Evolutionary conservation across 257 asterid species (phyloP), one percentile per base, ranked within the genome.

Genomic region (Parsonsia alboflavescens): DNA sequence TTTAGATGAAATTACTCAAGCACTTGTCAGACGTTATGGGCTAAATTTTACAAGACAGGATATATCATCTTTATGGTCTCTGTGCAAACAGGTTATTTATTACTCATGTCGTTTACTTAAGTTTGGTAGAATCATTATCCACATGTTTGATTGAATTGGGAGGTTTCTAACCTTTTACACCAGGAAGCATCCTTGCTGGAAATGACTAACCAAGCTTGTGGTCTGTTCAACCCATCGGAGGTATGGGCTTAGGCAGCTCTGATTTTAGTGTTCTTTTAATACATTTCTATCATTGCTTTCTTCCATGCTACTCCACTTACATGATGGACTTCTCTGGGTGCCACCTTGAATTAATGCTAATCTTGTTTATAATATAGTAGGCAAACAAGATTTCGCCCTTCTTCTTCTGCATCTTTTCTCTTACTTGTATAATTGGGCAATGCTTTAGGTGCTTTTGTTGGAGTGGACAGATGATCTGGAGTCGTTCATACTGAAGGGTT

Each of bases 391-490:
- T 48, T 48, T 50, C 8, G 1, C 5, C 56, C 56, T 22, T 17
- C 0, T 28, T 5, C 9, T 36, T 33, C 72, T 1, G 52, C 33
- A 36, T 16, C 44, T 45, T 69, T 46, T 50, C 9, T 63, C 46
- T 5, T 15, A 22, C 72, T 28, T 70, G 26, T 68, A 4, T 72
- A 71, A 77, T 75, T 42, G 65, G 73, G 68, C 42, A 54, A 70
- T 82, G 28, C 73, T 77, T 70, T 73, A 92, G 99, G 89, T 90
- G 72, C 85, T 77, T 75, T 84, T 92, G 81, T 84, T 95, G 87
- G 98, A 92, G 87, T 95, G 98, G 98, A 68, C 97, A 33, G 98
- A 95, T 84, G 98, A 95, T 81, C 80, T 95, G 84, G 97, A 92
- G 87, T 84, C 89, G 68, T 95, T 95, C 84, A 76, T 92, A 57